Evolutionary conservation across 1,284 basidiomycete species (phyloP), one percentile per base, ranked within the genome.

Genomic region (Sutorius eximius): DNA sequence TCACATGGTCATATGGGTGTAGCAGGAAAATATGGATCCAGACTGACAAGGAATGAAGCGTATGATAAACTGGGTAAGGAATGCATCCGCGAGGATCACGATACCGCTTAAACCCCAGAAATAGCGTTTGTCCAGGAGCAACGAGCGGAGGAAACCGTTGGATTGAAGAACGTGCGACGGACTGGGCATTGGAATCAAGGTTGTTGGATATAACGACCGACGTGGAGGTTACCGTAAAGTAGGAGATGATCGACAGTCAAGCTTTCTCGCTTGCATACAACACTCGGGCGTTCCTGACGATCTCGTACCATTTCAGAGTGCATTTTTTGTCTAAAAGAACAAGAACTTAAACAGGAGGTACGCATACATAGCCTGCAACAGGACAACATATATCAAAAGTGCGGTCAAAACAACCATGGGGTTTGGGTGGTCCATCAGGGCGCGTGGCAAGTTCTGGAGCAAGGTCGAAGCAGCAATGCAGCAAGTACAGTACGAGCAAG

Each of bases 21-120:
- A 56, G 45, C n/a, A 56, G 46, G 51, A 45, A 49, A 34, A 30
- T 51, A 50, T 47, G 22, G 44, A 49, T 45, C 50, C 48, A 12
- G 44, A 76, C 89, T 75, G 62, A 95, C 93, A 97, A 59, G 87
- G 80, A 51, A 96, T 78, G 67, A 86, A 87, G 45, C 75, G 80
- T 62, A 95, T 86, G 62, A 96, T 87, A 62, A 92, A 77, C 41
- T 85, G 77, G 8, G 89, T 92, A 40, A 96, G 79, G 36, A 85
- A 49, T 3, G 81, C 80, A 80, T 97, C 93, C 48, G 82, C 88
- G 11, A 88, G 40, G 20, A 93, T 69, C 16, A 92, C 79, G 11
- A 91, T 70, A 11, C 71, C 60, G 7, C 86, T 85, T 32, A 93
- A 71, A 32, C 71, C 65, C 80, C 83, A 85, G 71, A 89, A 93